phyloP scores from a whole-genome alignment of 1,139 yeast species.

The Geotrichum fermentans region DNA sequence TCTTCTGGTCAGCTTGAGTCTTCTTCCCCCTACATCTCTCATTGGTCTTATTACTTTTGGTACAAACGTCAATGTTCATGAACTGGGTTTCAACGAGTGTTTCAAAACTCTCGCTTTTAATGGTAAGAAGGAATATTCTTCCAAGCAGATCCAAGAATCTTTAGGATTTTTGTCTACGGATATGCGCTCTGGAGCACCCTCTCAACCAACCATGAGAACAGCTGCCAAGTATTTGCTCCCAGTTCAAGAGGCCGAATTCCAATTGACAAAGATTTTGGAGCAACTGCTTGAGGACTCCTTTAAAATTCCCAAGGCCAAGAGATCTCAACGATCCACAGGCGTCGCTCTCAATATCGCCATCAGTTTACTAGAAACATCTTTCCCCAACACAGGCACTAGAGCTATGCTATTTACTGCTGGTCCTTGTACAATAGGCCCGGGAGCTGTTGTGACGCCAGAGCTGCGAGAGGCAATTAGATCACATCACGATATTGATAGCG shows the following conservation, averaged over 20 bases:
- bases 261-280: constrained; percentile 51
- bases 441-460: constrained; percentile 78
- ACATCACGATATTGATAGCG: constrained; percentile 84
- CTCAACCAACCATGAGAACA: constrained; percentile 19
- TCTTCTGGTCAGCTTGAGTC: constrained; percentile 48
- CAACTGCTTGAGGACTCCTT: constrained; percentile 51
- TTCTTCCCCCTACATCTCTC: constrained; percentile 52
- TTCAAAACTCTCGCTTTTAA: constrained; percentile 46
- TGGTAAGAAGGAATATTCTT: constrained; percentile 54
- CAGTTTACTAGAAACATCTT: constrained; percentile 46
- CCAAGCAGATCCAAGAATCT: constrained; percentile 48
- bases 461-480: constrained; percentile 91
- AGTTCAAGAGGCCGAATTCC: constrained; percentile 50
- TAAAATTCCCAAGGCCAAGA: constrained; percentile 43
- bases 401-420: constrained; percentile 68
- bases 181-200: constrained; percentile 28
- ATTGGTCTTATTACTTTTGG: constrained; percentile 57
- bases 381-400: constrained; percentile 54
- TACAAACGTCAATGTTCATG: constrained; percentile 60
- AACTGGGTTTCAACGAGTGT: constrained; percentile 42
- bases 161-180: constrained; percentile 51
- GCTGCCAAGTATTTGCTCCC: constrained; percentile 34
- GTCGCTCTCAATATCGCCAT: constrained; percentile 61
- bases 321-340: constrained; percentile 62
- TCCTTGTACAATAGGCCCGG: constrained; percentile 86